Evolutionary conservation across 169 alveolate genomes (phyloP), one percentile per base, ranked within the genome.

Genomic region (Babesia ovata): DNA sequence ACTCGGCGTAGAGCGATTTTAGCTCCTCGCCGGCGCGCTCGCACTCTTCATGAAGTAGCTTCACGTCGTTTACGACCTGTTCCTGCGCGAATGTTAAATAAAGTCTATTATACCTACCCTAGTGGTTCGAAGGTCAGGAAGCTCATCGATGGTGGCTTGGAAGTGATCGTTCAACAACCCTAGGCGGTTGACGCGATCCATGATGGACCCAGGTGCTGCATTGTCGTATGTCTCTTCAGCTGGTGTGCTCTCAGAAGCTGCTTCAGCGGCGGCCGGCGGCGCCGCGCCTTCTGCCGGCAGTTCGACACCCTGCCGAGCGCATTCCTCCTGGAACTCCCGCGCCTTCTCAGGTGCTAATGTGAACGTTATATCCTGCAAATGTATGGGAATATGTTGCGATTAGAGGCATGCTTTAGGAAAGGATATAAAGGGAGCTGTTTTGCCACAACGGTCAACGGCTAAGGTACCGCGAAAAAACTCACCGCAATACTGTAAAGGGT

Each of bases 401-500:
- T 6, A 8, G 24, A 17, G 17, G 14, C 39, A 10, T 16, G 29
- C 28, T n/a, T 14, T 10, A 17, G 42, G 13, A 10, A 9, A 33
- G 39, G 39, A 33, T 6, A 33, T 6, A 6, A 2, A 33, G 6
- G 39, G 39, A 2, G n/a, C n/a, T 19, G 33, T 22, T 50, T 48
- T 0, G 28, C 12, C 33, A 48, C 17, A 49, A 4, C 39, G 39
- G 39, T 33, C 39, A 2, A 33, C 24, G 29, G 17, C 33, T 42
- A 29, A 0, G 0, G 57, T 4, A 17, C 36, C 56, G 24, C 16
- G 39, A 29, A 14, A 67, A 28, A 48, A 81, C 85, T 19, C 39
- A 81, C 88, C 61, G 79, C 85, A 21, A 69, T 57, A 58, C 83
- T 81, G 88, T 63, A 61, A 13, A 81, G 72, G 17, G 85, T 81